Evolutionary conservation across 352 stramenopile species (phyloP).

Genomic region (Phytophthora syringae): DNA sequence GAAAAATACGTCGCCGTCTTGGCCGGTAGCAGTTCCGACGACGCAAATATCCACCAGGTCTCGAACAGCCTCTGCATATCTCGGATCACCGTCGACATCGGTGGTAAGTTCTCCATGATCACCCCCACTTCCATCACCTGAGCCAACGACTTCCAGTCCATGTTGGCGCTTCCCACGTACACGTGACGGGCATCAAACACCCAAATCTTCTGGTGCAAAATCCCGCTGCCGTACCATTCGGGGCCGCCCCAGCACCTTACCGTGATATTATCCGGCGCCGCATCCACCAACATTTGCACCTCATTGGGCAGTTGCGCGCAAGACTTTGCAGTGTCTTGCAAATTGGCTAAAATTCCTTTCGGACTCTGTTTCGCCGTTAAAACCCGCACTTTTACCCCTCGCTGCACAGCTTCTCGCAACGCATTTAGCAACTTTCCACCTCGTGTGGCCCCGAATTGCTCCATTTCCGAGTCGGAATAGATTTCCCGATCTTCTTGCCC

Average conservation of each 20-base stretch:
- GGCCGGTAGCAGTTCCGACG: constrained; percentile 32
- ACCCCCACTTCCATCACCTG: constrained; percentile 90
- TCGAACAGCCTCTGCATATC: constrained; percentile 76
- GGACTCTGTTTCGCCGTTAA: constrained; percentile 43
- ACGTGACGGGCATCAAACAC: constrained; percentile 68
- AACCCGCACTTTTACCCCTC: constrained; percentile 66
- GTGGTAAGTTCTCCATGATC: constrained; percentile 54
- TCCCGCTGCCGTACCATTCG: constrained; percentile 80
- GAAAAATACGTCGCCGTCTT: constrained; percentile 61
- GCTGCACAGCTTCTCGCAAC: constrained; percentile 48
- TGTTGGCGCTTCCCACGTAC: constrained; percentile 85
- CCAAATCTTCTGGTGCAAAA: constrained; percentile 88
- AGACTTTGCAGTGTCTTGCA: constrained; percentile 31
- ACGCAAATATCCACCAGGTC: constrained; percentile 74
- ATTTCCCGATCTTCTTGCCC: constrained; percentile 58
- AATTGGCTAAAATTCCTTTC: constrained; percentile 8
- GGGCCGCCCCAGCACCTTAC: constrained; percentile 67
- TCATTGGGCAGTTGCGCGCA: constrained; percentile 58
- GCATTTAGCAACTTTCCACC: constrained; percentile 60
- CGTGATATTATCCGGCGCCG: constrained; percentile 40
- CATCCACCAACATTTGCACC: constrained; percentile 51
- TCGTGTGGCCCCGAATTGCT: constrained; percentile 59
- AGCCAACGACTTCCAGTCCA: constrained; percentile 87
- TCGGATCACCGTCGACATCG: constrained; percentile 39
- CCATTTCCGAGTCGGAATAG: constrained; percentile 66